Base-by-base conservation (phyloP, 129 eudicot genomes). In the Escallonia rubra region DNA sequence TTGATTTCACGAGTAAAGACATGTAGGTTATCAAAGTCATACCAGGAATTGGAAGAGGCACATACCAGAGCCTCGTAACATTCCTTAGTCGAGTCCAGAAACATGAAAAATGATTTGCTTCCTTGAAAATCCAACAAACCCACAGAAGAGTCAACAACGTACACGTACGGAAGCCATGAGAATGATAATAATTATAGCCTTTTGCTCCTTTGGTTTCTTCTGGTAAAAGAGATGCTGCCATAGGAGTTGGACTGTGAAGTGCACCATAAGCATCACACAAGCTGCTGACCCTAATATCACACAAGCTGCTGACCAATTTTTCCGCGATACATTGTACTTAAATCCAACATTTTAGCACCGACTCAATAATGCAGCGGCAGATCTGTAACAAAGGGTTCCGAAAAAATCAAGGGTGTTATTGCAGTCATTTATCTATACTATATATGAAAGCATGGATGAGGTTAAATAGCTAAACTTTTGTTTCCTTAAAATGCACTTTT, bases 171-270 rank as follows among this genome's bases (percentile, higher is more conserved):
- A 95, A 52, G 96, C 92, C 89, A 82, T 74, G 38, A 84, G 80
- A 62, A 90, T 70, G 59, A 93, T 89, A 1, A 89, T 66, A 46
- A 89, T 10, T 56, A 93, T 93, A 45, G 96, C 86, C 71, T 70
- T 84, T 66, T 93, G 99, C 85, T 93, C 92, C 81, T 84, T 84
- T 4, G 99, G 95, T 42, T 84, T 86, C 67, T 93, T 93, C 96
- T 96, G 89, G 81, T 84, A 86, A 71, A 84, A 93, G 15, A 85
- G 72, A 85, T 93, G 99, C 8, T 93, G 99, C 15, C 95, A 86
- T 57, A 85, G 59, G 64, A 93, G 96, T 61, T 89, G 95, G 51
- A 78, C 73, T 10, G 96, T 72, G 72, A 83, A 89, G 75, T 86
- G 92, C 71, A 89, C 62, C 3, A 92, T 39, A 43, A 85, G 69